Evolutionary conservation across 2,329 filamentous ascomycete genomes (phyloP), one percentile per base, ranked within the genome.

Genomic region (Scedosporium apiospermum): DNA sequence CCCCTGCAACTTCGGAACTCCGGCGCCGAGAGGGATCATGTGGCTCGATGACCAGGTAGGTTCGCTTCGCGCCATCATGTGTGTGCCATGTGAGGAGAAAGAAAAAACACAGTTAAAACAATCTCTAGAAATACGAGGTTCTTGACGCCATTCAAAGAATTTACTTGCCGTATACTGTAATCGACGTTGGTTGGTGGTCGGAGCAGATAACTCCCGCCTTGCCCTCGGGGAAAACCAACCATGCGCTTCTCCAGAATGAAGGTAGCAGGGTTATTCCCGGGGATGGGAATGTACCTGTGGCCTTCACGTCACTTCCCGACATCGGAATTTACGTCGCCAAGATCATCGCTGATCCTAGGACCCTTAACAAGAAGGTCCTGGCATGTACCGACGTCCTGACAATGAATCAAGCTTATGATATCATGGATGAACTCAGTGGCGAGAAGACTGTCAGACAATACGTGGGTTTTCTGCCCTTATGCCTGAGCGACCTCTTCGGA

Each of bases 171-270:
- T 86, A 80, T 71, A 85, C 83, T 6, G 72, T 82, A 67, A 78
- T 85, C 59, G 82, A 86, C 64, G 77, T 84, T 14, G 83, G 82
- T 18, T 83, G 75, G 73, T 86, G 83, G 83, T 80, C 82, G 67
- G 80, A 84, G 66, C 66, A 80, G 34, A 71, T 73, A 21, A 34
- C 69, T 3, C 71, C 71, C 0, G 23, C 58, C 23, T 61, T 73
- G 0, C 67, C 70, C 3, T 74, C 72, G 6, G 71, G 71, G 0
- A 68, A 65, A 6, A 70, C 74, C n/a, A 42, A 57, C n/a, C 69
- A 74, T 41, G 70, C 71, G 44, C 7, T 55, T 27, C 23, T 27
- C 18, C 1, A 30, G 51, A 55, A 23, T 26, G 23, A 14, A 23
- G 12, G 18, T 27, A 12, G 7, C 23, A 14, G 18, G 6, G 1